phyloP scores from a whole-genome alignment of 306 rosid species.

The Dryas drummondii region DNA sequence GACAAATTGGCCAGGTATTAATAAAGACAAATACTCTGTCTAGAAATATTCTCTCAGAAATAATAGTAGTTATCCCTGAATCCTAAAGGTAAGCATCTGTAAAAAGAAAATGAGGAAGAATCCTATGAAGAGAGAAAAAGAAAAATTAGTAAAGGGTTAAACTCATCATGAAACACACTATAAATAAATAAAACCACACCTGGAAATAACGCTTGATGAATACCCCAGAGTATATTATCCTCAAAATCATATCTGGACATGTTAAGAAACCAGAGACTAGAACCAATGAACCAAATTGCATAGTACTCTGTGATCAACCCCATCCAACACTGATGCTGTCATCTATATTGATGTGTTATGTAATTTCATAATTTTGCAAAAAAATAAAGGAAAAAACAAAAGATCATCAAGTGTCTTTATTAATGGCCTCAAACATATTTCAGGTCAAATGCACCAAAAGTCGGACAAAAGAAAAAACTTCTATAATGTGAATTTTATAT shows the following conservation, averaged over 20 bases:
- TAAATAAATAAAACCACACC: slow-evolving; percentile 47
- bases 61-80: slow-evolving; percentile 62
- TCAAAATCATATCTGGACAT: slow-evolving; percentile 74
- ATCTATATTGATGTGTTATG: neutral
- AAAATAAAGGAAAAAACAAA: neutral
- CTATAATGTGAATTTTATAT: neutral
- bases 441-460: neutral
- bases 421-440: neutral
- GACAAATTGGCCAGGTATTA: neutral
- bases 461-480: neutral
- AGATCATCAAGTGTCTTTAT: neutral
- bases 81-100: slow-evolving; percentile 82
- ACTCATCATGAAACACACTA: slow-evolving; percentile 7
- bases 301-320: neutral
- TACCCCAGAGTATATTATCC: slow-evolving; percentile 68
- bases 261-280: slow-evolving; percentile 55
- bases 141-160: slow-evolving; percentile 4
- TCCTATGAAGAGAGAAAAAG: slow-evolving; percentile 45
- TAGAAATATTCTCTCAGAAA: slow-evolving; percentile 77
- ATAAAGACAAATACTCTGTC: slow-evolving; percentile 56
- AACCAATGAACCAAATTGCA: neutral
- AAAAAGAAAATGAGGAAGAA: slow-evolving; percentile 66
- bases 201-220: slow-evolving; percentile 76
- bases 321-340: neutral
- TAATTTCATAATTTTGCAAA: neutral